phyloP scores from a whole-genome alignment of 2,329 filamentous ascomycete genomes.

The Colletotrichum paranaense region DNA sequence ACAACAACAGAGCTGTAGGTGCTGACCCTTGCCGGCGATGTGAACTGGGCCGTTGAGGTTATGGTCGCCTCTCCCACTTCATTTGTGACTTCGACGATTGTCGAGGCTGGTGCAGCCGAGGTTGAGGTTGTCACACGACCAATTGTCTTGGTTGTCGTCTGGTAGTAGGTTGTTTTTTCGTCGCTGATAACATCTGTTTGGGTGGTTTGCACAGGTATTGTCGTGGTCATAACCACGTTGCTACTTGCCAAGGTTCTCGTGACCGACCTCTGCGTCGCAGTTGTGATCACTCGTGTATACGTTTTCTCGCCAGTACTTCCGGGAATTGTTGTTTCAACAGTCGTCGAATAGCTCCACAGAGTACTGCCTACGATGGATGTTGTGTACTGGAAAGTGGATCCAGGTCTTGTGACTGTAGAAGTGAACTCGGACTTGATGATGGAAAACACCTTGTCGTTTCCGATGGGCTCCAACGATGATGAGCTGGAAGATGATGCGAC shows the following conservation, averaged over 20 bases:
- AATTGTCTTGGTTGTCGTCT: constrained; percentile 8
- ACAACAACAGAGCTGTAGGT: constrained; percentile 13
- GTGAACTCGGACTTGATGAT: constrained; percentile 19
- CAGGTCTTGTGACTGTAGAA: background rate
- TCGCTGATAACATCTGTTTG: background rate
- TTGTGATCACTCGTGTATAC: background rate
- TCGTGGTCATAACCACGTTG: constrained; percentile 1
- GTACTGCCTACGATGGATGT: background rate
- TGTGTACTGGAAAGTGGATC: background rate
- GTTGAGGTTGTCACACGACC: background rate
- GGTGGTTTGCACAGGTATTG: background rate
- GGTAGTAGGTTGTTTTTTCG: background rate
- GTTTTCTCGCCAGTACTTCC: background rate
- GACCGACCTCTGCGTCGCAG: background rate
- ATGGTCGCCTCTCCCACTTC: constrained; percentile 1
- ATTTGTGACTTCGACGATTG: background rate
- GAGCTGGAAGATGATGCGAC: background rate
- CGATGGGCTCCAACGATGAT: background rate
- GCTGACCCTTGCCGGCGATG: background rate
- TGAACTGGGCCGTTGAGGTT: constrained; percentile 2
- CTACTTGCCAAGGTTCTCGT: background rate
- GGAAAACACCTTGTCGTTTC: background rate
- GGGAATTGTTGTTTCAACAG: background rate
- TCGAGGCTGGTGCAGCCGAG: background rate
- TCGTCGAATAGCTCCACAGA: background rate